phyloP scores from a whole-genome alignment of 306 rosid genomes.

The Begonia fuchsioides region DNA sequence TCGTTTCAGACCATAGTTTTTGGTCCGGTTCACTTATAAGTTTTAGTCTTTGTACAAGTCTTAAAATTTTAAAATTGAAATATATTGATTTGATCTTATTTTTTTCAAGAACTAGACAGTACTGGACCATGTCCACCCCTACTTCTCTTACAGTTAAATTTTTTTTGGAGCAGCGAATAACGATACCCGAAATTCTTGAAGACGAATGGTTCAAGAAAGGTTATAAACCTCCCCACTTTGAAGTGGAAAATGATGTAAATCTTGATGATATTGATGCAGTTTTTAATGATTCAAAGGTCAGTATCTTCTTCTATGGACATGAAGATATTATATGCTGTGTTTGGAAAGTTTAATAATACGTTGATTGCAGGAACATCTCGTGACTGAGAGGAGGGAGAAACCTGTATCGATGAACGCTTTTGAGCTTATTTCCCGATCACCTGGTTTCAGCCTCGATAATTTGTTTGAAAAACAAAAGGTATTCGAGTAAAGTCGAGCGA shows the following conservation, averaged over 20 bases:
- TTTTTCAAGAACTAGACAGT: no score
- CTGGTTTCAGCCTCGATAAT: conserved; percentile 67
- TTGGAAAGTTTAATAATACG: not conserved
- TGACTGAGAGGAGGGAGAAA: conserved; percentile 66
- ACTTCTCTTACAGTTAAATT: not conserved
- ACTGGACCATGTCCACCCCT: no score
- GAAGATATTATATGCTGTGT: not conserved
- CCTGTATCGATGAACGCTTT: conserved; percentile 88
- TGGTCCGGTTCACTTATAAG: no score
- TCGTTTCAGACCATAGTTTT: no score
- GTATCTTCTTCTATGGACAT: conserved; percentile 1
- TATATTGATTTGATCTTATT: no score
- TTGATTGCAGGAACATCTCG: conserved; percentile 47
- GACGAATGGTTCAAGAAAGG: conserved; percentile 82
- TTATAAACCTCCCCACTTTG: conserved; percentile 48
- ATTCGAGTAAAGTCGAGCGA: no score
- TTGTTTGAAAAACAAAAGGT: conserved; percentile 67
- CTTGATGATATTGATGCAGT: conserved; percentile 78
- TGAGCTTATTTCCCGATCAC: conserved; percentile 78
- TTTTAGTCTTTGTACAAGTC: no score
- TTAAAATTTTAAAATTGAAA: no score
- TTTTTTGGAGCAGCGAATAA: conserved; percentile 40
- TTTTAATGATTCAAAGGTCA: conserved; percentile 66
- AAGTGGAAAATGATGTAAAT: conserved; percentile 54
- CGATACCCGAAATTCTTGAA: conserved; percentile 53